Base-by-base conservation (phyloP, 371 early-diverging fungal genomes). In the Fennellomyces sp. region DNA sequence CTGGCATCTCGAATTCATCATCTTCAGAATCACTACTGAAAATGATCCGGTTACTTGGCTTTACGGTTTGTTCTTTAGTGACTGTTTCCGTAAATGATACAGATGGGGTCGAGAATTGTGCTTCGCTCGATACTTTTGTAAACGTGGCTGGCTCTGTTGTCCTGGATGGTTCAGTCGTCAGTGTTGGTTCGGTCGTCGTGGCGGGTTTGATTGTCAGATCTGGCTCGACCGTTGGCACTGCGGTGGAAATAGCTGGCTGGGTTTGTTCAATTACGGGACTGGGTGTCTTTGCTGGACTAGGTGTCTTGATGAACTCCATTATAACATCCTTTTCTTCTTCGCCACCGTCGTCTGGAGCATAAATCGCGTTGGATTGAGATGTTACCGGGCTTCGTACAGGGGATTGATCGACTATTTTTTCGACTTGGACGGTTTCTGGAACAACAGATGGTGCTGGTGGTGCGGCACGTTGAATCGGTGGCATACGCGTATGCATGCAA, bases 381-480 rank as follows among this genome's bases (percentile, higher is more conserved):
- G 21, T 21, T 1, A 30, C 25, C 21, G 31, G 35, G 27, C 8
- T 52, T 29, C 26, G 3, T 1, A 30, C 25, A 48, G 25, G 27
- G 10, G 27, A 4, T 29, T n/a, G n/a, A n/a, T n/a, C n/a, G n/a
- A n/a, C n/a, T n/a, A n/a, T n/a, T n/a, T n/a, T n/a, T n/a, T n/a
- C n/a, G n/a, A n/a, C n/a, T n/a, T n/a, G n/a, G n/a, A n/a, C n/a
- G n/a, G n/a, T n/a, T n/a, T n/a, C n/a, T n/a, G n/a, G n/a, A n/a
- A n/a, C n/a, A n/a, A n/a, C n/a, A 30, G 63, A 8, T 7, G 49
- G 35, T 8, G 49, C 28, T 38, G 56, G 28, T 21, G 52, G 56
- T 5, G 67, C 66, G n/a, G n/a, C n/a, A 30, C 85, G 73, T 56
- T 82, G 86, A 64, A 83, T 69, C 30, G 88, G 86, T 52, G 88